Conservation (phyloP, 1,284 basidiomycete species). For the Phlebopus sp. region DNA sequence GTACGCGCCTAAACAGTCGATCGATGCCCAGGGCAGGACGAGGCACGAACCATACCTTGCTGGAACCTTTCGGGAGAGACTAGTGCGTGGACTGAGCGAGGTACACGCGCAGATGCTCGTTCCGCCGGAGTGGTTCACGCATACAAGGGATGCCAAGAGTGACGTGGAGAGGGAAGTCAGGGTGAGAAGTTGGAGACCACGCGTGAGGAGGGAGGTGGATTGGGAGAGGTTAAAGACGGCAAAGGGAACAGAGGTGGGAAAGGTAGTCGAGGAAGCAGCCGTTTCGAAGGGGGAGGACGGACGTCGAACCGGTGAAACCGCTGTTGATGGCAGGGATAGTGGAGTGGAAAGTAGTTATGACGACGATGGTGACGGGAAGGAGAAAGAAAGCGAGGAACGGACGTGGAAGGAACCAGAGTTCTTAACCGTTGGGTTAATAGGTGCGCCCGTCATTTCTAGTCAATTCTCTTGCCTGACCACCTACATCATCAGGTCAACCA, state of each 20-base stretch:
- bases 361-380: background rate
- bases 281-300: constrained; percentile 31
- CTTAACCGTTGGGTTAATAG: constrained; percentile 82
- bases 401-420: constrained; percentile 50
- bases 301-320: constrained; percentile 17
- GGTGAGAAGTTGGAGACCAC: constrained; percentile 64
- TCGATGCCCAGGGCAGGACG: constrained; percentile 45
- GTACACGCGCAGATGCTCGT: constrained; percentile 68
- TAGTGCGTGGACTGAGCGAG: constrained; percentile 66
- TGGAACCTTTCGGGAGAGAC: constrained; percentile 50
- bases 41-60: constrained; percentile 68
- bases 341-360: constrained; percentile 28
- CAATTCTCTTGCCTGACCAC: constrained; percentile 2
- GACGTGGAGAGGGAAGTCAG: constrained; percentile 34
- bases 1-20: constrained; percentile 52
- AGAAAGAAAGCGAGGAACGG: background rate
- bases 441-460: constrained; percentile 35
- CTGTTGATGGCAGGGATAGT: constrained; percentile 14
- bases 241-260: constrained; percentile 43
- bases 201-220: constrained; percentile 61
- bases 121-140: constrained; percentile 61
- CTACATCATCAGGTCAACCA: constrained; percentile 64
- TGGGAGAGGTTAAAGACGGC: constrained; percentile 65
- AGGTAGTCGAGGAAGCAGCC: constrained; percentile 39
- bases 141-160: constrained; percentile 34